Percentiles rank a stretch among this genome's conserved stretches.
Conservation (phyloP, 1,284 basidiomycete species). For the Stygiomarasmius scandens region DNA sequence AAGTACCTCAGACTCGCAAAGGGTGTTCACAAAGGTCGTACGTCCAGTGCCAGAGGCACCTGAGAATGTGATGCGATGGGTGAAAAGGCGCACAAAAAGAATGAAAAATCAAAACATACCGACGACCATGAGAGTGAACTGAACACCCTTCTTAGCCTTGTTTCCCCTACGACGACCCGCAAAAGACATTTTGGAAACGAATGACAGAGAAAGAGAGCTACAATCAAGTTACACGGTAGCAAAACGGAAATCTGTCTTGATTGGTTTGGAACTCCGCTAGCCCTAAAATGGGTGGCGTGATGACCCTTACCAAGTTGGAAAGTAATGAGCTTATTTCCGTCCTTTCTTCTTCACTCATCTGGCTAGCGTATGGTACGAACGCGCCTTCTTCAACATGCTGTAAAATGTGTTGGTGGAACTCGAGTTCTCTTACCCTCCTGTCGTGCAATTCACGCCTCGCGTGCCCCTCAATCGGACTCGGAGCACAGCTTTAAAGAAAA, state of each 20-base stretch:
- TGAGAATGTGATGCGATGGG: constrained; percentile 35
- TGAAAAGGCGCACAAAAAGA: constrained; percentile 14
- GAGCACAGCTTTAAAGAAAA: neutral
- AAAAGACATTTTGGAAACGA: constrained; percentile 67
- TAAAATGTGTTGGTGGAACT: neutral
- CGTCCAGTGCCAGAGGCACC: constrained; percentile 96
- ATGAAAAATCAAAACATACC: constrained; percentile 53
- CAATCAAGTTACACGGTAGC: constrained; percentile 31
- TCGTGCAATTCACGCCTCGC: neutral
- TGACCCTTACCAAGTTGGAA: neutral
- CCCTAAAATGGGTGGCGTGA: neutral
- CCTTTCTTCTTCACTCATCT: neutral
- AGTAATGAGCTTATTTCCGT: neutral
- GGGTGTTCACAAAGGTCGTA: constrained; percentile 97
- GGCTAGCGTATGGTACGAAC: constrained; percentile 6
- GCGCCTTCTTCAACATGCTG: neutral
- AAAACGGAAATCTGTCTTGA: constrained; percentile 43
- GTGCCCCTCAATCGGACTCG: neutral
- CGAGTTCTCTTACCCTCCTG: neutral
- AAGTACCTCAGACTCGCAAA: constrained; percentile 91
- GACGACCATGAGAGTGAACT: constrained; percentile 95
- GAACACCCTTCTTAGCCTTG: constrained; percentile 97
- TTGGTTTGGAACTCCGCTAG: neutral
- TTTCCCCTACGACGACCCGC: constrained; percentile 87
- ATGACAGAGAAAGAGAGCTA: constrained; percentile 15